A percentile compares a stretch with the other conserved stretches of the same genome.
Evolutionary conservation across 139 green algal species (phyloP).

Genomic region (Chlamydomonas sphaeroides): DNA sequence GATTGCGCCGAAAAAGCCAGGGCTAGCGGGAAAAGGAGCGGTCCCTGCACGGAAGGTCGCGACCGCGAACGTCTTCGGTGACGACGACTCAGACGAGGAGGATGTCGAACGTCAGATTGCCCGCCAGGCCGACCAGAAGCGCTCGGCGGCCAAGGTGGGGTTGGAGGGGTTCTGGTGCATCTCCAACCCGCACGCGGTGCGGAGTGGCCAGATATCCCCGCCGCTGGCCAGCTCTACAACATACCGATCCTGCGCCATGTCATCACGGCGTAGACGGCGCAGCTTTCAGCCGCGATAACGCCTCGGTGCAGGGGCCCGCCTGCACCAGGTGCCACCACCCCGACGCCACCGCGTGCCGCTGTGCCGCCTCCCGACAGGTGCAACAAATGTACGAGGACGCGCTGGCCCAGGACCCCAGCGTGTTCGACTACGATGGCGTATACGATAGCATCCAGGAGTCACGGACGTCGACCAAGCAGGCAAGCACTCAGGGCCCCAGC

Average conservation of each 20-base stretch:
- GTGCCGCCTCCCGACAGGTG: neutral
- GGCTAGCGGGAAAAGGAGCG: slow-evolving; percentile 14
- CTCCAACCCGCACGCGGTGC: too few relatives aligned
- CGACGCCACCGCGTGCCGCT: too few relatives aligned
- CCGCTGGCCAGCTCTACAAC: too few relatives aligned
- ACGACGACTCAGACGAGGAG: slow-evolving; percentile 71
- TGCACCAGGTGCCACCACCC: too few relatives aligned
- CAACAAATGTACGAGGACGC: slow-evolving; percentile 81
- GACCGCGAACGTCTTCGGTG: slow-evolving; percentile 64
- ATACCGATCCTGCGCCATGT: too few relatives aligned
- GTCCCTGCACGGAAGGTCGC: neutral
- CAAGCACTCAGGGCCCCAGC: too few relatives aligned
- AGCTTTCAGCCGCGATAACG: too few relatives aligned
- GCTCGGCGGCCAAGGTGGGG: slow-evolving; percentile 63
- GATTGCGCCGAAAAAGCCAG: slow-evolving; percentile 43
- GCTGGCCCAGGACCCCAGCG: slow-evolving; percentile 86
- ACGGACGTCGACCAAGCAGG: slow-evolving; percentile 62
- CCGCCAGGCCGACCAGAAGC: slow-evolving; percentile 76
- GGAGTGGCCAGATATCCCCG: too few relatives aligned
- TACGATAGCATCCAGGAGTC: slow-evolving; percentile 88
- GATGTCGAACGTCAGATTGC: slow-evolving; percentile 66
- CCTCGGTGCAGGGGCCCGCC: too few relatives aligned
- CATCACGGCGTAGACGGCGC: too few relatives aligned
- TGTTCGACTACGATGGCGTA: slow-evolving; percentile 95
- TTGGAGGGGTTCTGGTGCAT: too few relatives aligned